These are phyloP conservation scores for Saccharomyces paradoxus DNA, from an alignment of 805 yeast genomes.

Conservation along the genomic window DNA sequence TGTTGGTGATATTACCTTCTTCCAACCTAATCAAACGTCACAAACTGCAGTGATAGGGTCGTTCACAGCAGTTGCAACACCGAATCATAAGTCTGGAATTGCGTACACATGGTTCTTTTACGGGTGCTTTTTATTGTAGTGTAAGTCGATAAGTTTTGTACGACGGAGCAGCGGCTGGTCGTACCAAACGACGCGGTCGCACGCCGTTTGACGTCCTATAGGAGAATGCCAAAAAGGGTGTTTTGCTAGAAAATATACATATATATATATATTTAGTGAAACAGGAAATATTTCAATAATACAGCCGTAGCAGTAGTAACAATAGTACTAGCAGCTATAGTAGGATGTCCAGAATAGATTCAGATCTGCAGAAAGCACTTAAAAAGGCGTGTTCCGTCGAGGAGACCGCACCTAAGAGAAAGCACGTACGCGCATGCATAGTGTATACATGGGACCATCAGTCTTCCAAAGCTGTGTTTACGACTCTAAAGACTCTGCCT, in stretches of 20 bases:
- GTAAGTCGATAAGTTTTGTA: not conserved
- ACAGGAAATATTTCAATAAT: too few relatives aligned
- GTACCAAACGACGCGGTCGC: not conserved
- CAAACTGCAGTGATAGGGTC: not conserved
- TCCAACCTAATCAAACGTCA: not conserved
- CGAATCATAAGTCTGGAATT: not conserved
- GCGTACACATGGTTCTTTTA: not conserved
- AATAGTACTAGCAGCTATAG: not conserved
- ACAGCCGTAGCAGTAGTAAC: not conserved
- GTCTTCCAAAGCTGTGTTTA: constrained; percentile 78
- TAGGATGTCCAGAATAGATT: constrained; percentile 28
- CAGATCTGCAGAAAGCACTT: constrained; percentile 35
- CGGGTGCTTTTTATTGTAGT: not conserved
- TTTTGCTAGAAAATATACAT: not conserved
- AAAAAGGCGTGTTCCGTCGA: constrained; percentile 81
- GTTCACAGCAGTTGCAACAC: not conserved
- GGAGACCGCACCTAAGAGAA: constrained; percentile 89
- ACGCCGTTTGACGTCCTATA: not conserved
- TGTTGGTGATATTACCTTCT: not conserved
- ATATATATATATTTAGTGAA: not conserved
- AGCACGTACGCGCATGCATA: constrained; percentile 91
- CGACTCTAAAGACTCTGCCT: constrained; percentile 69
- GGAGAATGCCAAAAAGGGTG: not conserved
- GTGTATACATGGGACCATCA: constrained; percentile 96
- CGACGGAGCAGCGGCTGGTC: not conserved